Evolutionary conservation across 257 asterid species (phyloP).

Genomic region (Buddleja alternifolia): DNA sequence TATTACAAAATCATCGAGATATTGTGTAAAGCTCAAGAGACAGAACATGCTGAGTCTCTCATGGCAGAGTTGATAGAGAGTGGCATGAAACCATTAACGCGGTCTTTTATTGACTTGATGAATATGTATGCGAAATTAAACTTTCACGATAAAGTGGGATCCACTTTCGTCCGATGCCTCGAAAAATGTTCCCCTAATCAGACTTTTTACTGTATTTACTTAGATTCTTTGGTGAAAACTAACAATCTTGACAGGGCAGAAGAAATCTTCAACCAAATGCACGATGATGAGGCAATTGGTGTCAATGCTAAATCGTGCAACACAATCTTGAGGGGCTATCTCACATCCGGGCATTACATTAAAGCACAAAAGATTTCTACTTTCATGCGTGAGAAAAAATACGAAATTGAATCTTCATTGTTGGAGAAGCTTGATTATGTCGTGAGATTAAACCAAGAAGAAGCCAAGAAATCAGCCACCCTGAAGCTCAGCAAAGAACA

Average conservation of each 20-base stretch:
- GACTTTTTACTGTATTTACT: slow-evolving; percentile 54
- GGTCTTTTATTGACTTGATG: slow-evolving; percentile 73
- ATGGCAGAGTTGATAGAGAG: slow-evolving; percentile 71
- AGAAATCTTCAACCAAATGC: slow-evolving; percentile 70
- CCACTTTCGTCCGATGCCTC: slow-evolving; percentile 63
- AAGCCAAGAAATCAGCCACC: slow-evolving; percentile 40
- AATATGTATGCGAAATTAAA: slow-evolving; percentile 50
- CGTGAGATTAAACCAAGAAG: slow-evolving; percentile 45
- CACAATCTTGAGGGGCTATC: slow-evolving; percentile 63
- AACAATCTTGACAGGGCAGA: slow-evolving; percentile 67
- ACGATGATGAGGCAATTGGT: slow-evolving; percentile 59
- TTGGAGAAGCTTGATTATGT: slow-evolving; percentile 61
- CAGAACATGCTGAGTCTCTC: slow-evolving; percentile 67
- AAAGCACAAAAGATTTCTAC: slow-evolving; percentile 60
- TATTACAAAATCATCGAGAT: slow-evolving; percentile 79
- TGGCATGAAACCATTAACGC: slow-evolving; percentile 66
- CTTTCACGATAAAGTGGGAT: slow-evolving; percentile 63
- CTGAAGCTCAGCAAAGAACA: slow-evolving; percentile 76
- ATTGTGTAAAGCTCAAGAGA: slow-evolving; percentile 57
- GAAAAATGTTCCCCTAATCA: slow-evolving; percentile 65
- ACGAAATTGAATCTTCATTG: slow-evolving; percentile 60
- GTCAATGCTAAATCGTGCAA: slow-evolving; percentile 62
- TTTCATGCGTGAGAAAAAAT: slow-evolving; percentile 73
- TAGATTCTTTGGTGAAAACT: slow-evolving; percentile 68
- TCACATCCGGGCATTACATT: slow-evolving; percentile 41